Evolutionary conservation across 192 early-diverging fungal species (phyloP).

Genomic region (Coemansia sp.): DNA sequence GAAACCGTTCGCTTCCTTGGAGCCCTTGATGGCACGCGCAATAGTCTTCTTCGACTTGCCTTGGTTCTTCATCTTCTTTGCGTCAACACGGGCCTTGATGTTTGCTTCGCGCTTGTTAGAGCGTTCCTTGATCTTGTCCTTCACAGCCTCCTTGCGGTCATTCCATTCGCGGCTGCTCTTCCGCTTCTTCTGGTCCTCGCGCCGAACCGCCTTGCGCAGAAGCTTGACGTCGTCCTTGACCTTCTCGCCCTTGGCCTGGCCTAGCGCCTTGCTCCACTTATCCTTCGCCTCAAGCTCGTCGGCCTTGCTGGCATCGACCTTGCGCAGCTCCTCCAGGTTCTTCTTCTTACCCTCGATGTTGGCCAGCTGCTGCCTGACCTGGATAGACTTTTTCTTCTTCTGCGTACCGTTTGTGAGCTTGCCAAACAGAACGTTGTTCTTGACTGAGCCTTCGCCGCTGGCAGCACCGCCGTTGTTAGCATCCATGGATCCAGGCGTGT

Average conservation of each 20-base stretch:
- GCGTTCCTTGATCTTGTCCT: slow-evolving; percentile 62
- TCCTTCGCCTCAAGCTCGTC: slow-evolving; percentile 68
- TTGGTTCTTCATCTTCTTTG: slow-evolving; percentile 69
- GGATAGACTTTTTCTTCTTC: slow-evolving; percentile 52
- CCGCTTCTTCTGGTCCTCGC: slow-evolving; percentile 75
- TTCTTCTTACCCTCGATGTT: slow-evolving; percentile 74
- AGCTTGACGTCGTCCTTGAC: slow-evolving; percentile 88
- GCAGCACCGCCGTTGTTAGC: neutral
- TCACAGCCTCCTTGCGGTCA: slow-evolving; percentile 68
- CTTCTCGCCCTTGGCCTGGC: slow-evolving; percentile 84
- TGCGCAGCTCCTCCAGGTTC: slow-evolving; percentile 72
- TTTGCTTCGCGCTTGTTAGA: slow-evolving; percentile 83
- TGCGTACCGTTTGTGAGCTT: slow-evolving; percentile 36
- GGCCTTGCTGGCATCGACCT: slow-evolving; percentile 64
- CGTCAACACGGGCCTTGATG: slow-evolving; percentile 75
- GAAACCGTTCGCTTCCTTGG: neutral
- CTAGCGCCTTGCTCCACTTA: slow-evolving; percentile 78
- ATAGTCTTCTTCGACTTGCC: slow-evolving; percentile 67
- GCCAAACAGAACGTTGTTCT: slow-evolving; percentile 45
- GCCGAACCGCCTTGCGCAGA: slow-evolving; percentile 89
- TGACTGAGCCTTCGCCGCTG: slow-evolving; percentile 14
- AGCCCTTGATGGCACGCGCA: slow-evolving; percentile 41
- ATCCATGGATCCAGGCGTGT: slow-evolving; percentile 17
- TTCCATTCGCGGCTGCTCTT: slow-evolving; percentile 85
- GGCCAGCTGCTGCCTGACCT: slow-evolving; percentile 57